phyloP scores from a whole-genome alignment of 202 grass and related monocot species.

The Saccharum hybrid region DNA sequence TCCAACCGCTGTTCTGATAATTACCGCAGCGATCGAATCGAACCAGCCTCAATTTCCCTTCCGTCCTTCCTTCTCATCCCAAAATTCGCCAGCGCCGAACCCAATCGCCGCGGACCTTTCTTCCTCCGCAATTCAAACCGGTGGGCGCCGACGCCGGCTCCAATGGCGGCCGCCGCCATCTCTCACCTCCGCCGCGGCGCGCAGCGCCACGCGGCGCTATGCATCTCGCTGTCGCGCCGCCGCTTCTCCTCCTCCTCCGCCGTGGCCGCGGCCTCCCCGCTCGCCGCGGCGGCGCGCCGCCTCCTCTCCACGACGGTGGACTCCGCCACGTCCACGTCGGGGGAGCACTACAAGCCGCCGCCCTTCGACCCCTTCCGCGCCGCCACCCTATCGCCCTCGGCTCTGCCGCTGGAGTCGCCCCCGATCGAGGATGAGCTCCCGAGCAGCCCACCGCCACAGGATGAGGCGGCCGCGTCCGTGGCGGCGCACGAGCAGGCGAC shows the following conservation, averaged over 20 bases:
- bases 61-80: not conserved
- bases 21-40: not conserved
- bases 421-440: conserved; percentile 53
- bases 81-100: conserved; percentile 13
- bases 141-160: conserved; percentile 32
- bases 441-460: conserved; percentile 40
- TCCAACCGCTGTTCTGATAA: not conserved
- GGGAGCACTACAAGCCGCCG: conserved; percentile 53
- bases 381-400: conserved; percentile 36
- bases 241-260: conserved; percentile 45
- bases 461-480: conserved; percentile 41
- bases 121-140: conserved; percentile 44
- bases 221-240: conserved; percentile 50
- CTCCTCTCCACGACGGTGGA: conserved; percentile 52
- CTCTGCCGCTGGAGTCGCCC: conserved; percentile 43
- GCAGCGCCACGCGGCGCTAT: conserved; percentile 54
- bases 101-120: conserved; percentile 40
- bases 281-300: conserved; percentile 42
- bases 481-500: conserved; percentile 48
- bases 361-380: conserved; percentile 61
- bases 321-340: conserved; percentile 30
- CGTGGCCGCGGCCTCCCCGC: conserved; percentile 4
- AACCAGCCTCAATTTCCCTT: not conserved
- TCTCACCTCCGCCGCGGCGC: conserved; percentile 62
- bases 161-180: conserved; percentile 51